phyloP scores from a whole-genome alignment of 1,139 yeast genomes.

The Martiniozyma asiatica region DNA sequence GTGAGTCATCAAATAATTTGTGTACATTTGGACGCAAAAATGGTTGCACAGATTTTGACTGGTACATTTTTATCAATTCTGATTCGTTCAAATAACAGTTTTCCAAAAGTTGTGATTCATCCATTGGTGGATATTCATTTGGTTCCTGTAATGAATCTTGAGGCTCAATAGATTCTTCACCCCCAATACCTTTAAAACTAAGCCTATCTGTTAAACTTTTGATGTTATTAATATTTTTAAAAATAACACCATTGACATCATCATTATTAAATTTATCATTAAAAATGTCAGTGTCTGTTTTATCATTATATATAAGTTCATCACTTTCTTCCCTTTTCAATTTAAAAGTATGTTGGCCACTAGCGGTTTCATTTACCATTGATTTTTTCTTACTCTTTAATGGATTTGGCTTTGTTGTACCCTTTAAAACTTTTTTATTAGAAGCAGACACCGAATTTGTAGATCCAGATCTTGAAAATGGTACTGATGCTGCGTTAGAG shows the following conservation, averaged over 20 bases:
- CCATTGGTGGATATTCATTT: conserved; percentile 19
- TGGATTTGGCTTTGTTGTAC: too few relatives aligned
- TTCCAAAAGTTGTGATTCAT: conserved; percentile 23
- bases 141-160: too few relatives aligned
- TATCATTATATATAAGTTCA: not conserved
- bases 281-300: not conserved
- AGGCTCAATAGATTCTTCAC: conserved; percentile 1
- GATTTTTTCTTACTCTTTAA: too few relatives aligned
- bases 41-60: conserved; percentile 12
- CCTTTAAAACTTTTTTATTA: too few relatives aligned
- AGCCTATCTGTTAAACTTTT: too few relatives aligned
- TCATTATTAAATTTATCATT: not conserved
- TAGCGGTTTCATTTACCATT: too few relatives aligned
- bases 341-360: too few relatives aligned
- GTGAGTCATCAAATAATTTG: conserved; percentile 14
- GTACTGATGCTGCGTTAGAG: too few relatives aligned
- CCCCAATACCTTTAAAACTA: not conserved
- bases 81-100: conserved; percentile 16
- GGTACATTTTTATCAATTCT: conserved; percentile 16
- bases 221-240: not conserved
- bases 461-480: too few relatives aligned
- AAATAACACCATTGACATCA: not conserved
- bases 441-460: too few relatives aligned
- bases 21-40: conserved; percentile 19
- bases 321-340: too few relatives aligned